A percentile compares a stretch with the other conserved stretches of the same genome.
These are phyloP conservation scores for Saccharum hybrid DNA, from an alignment of 202 grass and related monocot species.

Conservation along the genomic window DNA sequence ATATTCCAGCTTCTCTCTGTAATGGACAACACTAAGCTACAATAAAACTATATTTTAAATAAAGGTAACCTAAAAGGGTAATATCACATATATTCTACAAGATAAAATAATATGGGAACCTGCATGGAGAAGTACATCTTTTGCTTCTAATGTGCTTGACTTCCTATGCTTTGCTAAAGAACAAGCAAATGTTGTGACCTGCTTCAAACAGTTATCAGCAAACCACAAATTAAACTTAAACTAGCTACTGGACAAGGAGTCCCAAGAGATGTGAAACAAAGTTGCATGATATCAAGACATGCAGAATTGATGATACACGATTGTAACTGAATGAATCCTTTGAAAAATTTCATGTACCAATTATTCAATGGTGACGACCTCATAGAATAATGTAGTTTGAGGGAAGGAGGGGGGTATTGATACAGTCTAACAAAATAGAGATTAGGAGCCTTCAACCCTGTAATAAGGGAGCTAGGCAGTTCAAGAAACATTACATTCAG, in stretches of 20 bases:
- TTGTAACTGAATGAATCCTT: not conserved
- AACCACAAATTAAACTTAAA: slow-evolving; percentile 36
- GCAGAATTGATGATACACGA: not conserved
- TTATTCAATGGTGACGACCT: not conserved
- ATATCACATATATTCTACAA: slow-evolving; percentile 26
- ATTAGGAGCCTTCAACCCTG: not conserved
- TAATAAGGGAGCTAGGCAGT: not conserved
- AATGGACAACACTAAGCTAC: slow-evolving; percentile 44
- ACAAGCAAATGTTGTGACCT: slow-evolving; percentile 84
- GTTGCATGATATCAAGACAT: not conserved
- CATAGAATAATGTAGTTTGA: not conserved
- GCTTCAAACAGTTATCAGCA: slow-evolving; percentile 49
- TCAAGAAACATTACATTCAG: not conserved
- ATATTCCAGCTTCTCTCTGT: slow-evolving; percentile 98
- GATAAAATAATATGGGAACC: slow-evolving; percentile 50
- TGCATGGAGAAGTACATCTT: slow-evolving; percentile 96
- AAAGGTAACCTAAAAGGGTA: not conserved
- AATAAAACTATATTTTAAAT: slow-evolving; percentile 15
- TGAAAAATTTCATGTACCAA: not conserved
- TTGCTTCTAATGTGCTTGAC: slow-evolving; percentile 79
- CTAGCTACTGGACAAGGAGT: not conserved
- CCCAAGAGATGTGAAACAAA: not conserved
- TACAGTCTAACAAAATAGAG: not conserved
- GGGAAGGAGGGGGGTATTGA: not conserved
- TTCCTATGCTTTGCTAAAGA: slow-evolving; percentile 98